Base-by-base conservation (phyloP, 371 early-diverging fungal species). In the Syncephalastrum sp. region DNA sequence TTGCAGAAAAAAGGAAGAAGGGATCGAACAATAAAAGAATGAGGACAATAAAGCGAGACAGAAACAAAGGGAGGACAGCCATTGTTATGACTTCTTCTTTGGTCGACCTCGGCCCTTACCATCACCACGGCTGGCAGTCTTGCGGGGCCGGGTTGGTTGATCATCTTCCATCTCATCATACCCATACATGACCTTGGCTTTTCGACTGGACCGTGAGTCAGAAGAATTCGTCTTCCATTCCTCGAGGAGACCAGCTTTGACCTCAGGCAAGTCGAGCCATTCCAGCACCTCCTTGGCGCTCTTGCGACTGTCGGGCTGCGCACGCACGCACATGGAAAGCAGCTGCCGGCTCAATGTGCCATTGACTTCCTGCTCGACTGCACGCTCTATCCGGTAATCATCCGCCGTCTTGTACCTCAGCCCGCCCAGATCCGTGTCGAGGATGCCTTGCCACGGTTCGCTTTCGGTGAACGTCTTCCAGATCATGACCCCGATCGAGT, bases 401-500 rank as follows among this genome's bases (percentile, higher is more conserved):
- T 77, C 83, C 51, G 79, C 69, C 10, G 83, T 84, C 23, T 82
- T 70, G 52, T 81, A 80, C 3, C 87, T 72, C 13, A 87, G 63
- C n/a, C 77, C 82, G 64, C 81, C 82, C 38, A 87, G 55, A 61
- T 87, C 85, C 4, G 84, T 80, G 51, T 87, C 87, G 19, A 87
- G 68, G 42, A 85, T 79, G 1, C 87, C 87, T 41, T 76, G 70
- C 87, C 87, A 87, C 10, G 87, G 87, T 24, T 84, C 84, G 6
- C 82, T 84, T 42, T 84, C 85, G 2, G 85, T 75, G 61, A 85
- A 85, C 10, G 79, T 77, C 52, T 83, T 78, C 87, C 87, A 87
- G 5, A 84, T 82, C 70, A 87, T 71, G 13, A 87, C 82, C 3
- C 82, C 84, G 17, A 83, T 65, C 1, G 85, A 84, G 56, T 85